Conservation (phyloP, 495 filamentous ascomycete species). For the Penicillium malachiteum region DNA sequence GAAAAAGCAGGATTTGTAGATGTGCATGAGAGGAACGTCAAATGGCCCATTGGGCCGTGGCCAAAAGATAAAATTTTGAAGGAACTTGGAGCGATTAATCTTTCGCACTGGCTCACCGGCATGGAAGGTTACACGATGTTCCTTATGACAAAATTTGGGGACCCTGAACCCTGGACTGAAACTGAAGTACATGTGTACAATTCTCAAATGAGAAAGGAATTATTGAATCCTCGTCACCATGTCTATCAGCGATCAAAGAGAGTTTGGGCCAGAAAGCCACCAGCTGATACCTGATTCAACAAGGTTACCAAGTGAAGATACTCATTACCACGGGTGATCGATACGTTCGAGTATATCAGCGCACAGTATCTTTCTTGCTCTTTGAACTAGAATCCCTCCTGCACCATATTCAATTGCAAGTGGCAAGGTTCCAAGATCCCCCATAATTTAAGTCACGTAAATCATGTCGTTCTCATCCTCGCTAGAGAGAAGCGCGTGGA, state of each 20-base stretch:
- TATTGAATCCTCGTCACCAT: conserved; percentile 24
- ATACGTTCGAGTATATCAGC: too few relatives aligned
- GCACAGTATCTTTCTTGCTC: too few relatives aligned
- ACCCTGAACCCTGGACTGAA: background rate
- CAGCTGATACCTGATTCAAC: too few relatives aligned
- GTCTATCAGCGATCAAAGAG: conserved; percentile 13
- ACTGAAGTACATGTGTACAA: conserved; percentile 25
- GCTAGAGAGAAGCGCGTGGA: too few relatives aligned
- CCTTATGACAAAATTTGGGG: conserved; percentile 2
- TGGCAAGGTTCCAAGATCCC: too few relatives aligned
- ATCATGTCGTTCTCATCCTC: too few relatives aligned
- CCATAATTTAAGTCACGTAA: too few relatives aligned
- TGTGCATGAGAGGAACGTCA: background rate
- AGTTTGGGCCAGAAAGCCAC: too few relatives aligned
- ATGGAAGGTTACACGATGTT: conserved; percentile 5
- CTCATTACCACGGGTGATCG: too few relatives aligned
- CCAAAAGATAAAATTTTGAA: background rate
- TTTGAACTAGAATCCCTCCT: too few relatives aligned
- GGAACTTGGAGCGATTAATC: conserved; percentile 1
- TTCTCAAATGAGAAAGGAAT: conserved; percentile 18
- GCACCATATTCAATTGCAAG: too few relatives aligned
- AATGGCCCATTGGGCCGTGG: conserved; percentile 8
- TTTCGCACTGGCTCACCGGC: conserved; percentile 1
- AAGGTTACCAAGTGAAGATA: too few relatives aligned
- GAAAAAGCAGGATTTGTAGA: conserved; percentile 3